Base-by-base conservation (phyloP, 768 basidiomycete species). In the Leucocoprinus sp. region DNA sequence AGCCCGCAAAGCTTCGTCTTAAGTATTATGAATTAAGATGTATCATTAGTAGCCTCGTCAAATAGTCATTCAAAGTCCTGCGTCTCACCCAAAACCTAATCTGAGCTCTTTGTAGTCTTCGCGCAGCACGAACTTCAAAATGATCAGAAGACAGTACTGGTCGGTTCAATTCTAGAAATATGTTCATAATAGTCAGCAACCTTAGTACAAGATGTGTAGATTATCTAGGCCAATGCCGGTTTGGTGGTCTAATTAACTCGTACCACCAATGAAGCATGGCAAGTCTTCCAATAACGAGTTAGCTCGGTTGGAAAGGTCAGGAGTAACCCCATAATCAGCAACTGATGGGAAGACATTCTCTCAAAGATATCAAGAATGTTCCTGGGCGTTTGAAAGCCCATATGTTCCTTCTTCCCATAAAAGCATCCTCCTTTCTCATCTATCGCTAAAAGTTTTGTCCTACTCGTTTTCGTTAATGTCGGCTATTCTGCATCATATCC, bases 381-480 rank as follows among this genome's bases (percentile, higher is more conserved):
- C 43, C 43, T 17, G 43, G 43, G 18, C 36, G 43, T n/a, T 44
- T 44, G 29, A 36, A 44, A 26, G 27, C 23, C 43, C 43, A 44
- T 34, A 44, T 35, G 9, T 44, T 44, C 14, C 43, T 34, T 36
- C 11, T 35, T 8, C 43, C 43, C 43, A 44, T 44, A 33, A 33
- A 44, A 11, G 43, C 43, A 7, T 44, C 43, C 34, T 36, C 8
- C 44, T 8, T 45, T 23, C 0, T 15, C 37, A 19, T 39, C 29
- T 8, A n/a, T n/a, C n/a, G n/a, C n/a, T n/a, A n/a, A n/a, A n/a
- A n/a, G n/a, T n/a, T n/a, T 31, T 24, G 8, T 46, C 27, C 14
- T 3, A 7, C 4, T n/a, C 31, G 6, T 31, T 31, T 6, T 38
- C 29, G 8, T 28, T 12, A 22, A 39, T 46, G 12, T 38, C 37